Evolutionary conservation across 495 filamentous ascomycete genomes (phyloP), one percentile per base, ranked within the genome.

Genomic region (Apodospora peruviana): DNA sequence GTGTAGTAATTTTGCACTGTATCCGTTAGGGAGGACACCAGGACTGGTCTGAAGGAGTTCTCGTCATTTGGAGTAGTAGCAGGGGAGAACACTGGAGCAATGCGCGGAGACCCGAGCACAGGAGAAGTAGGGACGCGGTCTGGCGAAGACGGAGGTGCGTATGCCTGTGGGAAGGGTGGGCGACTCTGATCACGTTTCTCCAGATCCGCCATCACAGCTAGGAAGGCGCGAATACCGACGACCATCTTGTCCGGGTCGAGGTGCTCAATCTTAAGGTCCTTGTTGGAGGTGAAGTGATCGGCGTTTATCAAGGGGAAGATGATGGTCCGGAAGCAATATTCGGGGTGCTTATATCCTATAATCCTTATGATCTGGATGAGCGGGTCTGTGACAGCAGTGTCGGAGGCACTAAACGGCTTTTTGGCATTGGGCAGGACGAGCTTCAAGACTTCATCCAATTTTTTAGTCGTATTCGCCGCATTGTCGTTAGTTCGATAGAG

Each of bases 191-290:
- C 85, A 22, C 83, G 83, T 45, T 84, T 91, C 67, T 97, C 93
- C n/a, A 97, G 68, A 65, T 99, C 93, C 1, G 86, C 75, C 84
- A 97, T 90, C 37, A 96, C 87, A 10, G 86, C 85, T 5, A 99
- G 74, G 58, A 96, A 99, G 8, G 93, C 84, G 43, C 88, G 80
- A 48, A 99, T 99, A 10, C 91, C 93, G 59, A 99, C 86, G 9
- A 96, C 89, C 74, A 96, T 95, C 60, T 86, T 86, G 60, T 99
- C 93, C 0, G 93, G 93, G 43, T 96, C 93, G 56, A 99, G 82
- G 57, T 93, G 88, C 60, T 96, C 91, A 41, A 95, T 86, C 59
- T 82, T 89, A 48, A 93, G 70, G 23, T 95, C 90, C 61, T 80
- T 84, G 24, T 86, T 84, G 24, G 81, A 76, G 2, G 80, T 79